Conservation (phyloP, 2,329 filamentous ascomycete species). For the Cladosporium sp. region DNA sequence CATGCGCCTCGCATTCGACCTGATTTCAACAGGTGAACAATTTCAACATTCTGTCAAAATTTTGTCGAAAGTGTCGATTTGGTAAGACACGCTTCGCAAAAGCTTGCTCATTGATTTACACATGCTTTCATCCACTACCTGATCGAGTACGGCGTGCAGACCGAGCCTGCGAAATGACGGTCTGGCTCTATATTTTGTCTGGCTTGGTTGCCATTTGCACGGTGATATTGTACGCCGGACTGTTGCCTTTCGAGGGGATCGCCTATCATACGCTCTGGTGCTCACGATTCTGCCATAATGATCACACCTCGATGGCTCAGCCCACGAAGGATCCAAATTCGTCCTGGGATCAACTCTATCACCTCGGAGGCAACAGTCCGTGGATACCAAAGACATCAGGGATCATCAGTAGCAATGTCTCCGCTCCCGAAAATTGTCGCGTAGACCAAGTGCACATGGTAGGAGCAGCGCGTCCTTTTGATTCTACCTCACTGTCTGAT, state of each 20-base stretch:
- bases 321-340: too few relatives aligned
- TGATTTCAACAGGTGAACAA: too few relatives aligned
- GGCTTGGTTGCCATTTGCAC: background rate
- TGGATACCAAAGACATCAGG: slow-evolving; percentile 47
- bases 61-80: too few relatives aligned
- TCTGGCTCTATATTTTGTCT: background rate
- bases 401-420: slow-evolving; percentile 36
- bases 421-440: slow-evolving; percentile 42
- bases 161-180: background rate
- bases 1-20: too few relatives aligned
- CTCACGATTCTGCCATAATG: too few relatives aligned
- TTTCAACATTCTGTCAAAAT: too few relatives aligned
- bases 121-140: too few relatives aligned
- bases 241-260: too few relatives aligned
- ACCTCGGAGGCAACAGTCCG: slow-evolving; percentile 50
- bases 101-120: too few relatives aligned
- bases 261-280: too few relatives aligned
- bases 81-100: too few relatives aligned
- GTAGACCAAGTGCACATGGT: slow-evolving; percentile 57
- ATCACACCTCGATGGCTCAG: too few relatives aligned
- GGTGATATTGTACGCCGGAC: background rate
- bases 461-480: slow-evolving; percentile 10
- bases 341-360: slow-evolving; percentile 47
- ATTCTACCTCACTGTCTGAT: background rate
- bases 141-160: background rate